Percentiles rank a stretch among this genome's conserved stretches.
phyloP scores from a whole-genome alignment of 2,329 filamentous ascomycete species.

The Fusarium armeniacum region DNA sequence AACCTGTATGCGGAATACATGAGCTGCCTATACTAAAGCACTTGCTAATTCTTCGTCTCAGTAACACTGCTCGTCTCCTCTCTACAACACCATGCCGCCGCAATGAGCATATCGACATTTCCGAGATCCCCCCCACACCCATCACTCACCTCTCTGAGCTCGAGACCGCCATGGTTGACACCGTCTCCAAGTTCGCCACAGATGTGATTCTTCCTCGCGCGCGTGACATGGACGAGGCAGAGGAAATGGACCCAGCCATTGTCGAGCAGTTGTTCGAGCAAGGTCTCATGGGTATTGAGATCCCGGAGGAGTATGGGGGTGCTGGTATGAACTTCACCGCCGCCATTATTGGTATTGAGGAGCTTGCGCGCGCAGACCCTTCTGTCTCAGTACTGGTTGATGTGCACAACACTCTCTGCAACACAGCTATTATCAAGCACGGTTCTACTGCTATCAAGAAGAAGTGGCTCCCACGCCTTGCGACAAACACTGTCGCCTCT shows the following conservation, averaged over 20 bases:
- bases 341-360: slow-evolving; percentile 96
- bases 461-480: slow-evolving; percentile 89
- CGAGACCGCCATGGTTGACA: slow-evolving; percentile 89
- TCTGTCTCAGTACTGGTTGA: slow-evolving; percentile 96
- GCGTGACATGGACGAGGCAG: slow-evolving; percentile 97
- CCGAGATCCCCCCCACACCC: slow-evolving; percentile 87
- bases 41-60: slow-evolving; percentile 25
- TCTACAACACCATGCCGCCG: slow-evolving; percentile 71
- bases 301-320: slow-evolving; percentile 96
- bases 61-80: slow-evolving; percentile 64
- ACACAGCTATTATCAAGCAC: slow-evolving; percentile 91
- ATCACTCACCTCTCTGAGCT: slow-evolving; percentile 94
- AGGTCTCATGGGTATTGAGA: slow-evolving; percentile 96
- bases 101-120: slow-evolving; percentile 69
- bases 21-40: neutral
- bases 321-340: slow-evolving; percentile 99
- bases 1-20: slow-evolving; percentile 47
- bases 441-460: slow-evolving; percentile 82
- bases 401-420: slow-evolving; percentile 98
- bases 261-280: slow-evolving; percentile 98
- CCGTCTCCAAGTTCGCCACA: slow-evolving; percentile 90
- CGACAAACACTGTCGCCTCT: slow-evolving; percentile 89
- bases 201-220: slow-evolving; percentile 91
- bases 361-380: slow-evolving; percentile 92
- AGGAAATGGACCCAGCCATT: slow-evolving; percentile 88